phyloP scores from a whole-genome alignment of 2,329 filamentous ascomycete genomes.

The Orbilia oligospora region DNA sequence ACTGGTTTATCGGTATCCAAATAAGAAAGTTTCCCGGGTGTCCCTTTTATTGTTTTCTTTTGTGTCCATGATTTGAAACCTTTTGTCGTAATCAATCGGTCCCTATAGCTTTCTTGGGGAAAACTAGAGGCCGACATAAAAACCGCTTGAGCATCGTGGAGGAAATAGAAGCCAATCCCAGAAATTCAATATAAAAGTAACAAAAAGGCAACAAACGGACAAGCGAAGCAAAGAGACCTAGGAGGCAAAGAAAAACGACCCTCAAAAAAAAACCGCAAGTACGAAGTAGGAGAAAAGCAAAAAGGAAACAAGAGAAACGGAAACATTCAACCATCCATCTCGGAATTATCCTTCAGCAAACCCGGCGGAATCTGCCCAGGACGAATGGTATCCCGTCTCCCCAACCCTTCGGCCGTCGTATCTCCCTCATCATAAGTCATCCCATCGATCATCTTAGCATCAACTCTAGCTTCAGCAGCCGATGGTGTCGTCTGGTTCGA shows the following conservation, averaged over 20 bases:
- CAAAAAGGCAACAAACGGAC: background rate
- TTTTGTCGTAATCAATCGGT: background rate
- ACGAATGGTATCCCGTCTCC: slow-evolving; percentile 57
- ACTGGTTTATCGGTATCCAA: background rate
- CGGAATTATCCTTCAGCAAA: slow-evolving; percentile 37
- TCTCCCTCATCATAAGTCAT: slow-evolving; percentile 64
- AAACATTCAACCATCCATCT: slow-evolving; percentile 16
- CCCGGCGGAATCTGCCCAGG: slow-evolving; percentile 56
- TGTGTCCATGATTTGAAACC: background rate
- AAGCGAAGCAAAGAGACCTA: background rate
- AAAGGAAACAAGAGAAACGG: slow-evolving; percentile 1
- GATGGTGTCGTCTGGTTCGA: slow-evolving; percentile 62
- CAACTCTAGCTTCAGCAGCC: slow-evolving; percentile 61
- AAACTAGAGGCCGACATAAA: background rate
- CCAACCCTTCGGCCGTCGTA: slow-evolving; percentile 49
- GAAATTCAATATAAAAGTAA: background rate
- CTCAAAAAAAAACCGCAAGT: background rate
- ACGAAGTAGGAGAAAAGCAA: slow-evolving; percentile 8
- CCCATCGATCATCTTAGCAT: slow-evolving; percentile 64
- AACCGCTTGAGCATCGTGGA: background rate
- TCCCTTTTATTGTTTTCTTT: background rate
- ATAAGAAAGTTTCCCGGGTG: background rate
- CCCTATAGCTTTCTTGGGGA: background rate
- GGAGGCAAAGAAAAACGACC: background rate
- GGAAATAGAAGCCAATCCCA: background rate